Evolutionary conservation across 805 yeast genomes (phyloP).

Genomic region (Priceomyces medius): DNA sequence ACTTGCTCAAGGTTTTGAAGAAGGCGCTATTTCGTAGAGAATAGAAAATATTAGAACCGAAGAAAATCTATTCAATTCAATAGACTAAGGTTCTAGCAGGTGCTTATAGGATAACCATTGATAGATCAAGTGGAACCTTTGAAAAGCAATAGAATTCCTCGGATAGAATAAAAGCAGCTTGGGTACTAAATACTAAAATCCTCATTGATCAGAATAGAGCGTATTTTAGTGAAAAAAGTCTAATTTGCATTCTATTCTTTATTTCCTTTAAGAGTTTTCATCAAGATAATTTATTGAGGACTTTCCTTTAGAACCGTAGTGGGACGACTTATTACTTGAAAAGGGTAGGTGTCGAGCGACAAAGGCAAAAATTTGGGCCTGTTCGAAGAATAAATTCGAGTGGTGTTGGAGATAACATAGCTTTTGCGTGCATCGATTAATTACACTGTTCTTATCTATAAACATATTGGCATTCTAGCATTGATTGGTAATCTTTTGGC

Average conservation of each 20-base stretch:
- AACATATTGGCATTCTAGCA: constrained; percentile 1
- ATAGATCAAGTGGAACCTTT: neutral
- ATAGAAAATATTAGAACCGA: neutral
- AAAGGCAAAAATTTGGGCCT: neutral
- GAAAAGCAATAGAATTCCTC: neutral
- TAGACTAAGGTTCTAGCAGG: neutral
- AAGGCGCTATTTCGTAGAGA: neutral
- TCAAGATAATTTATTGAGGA: neutral
- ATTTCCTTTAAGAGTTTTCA: neutral
- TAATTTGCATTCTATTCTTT: neutral
- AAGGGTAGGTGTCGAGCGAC: neutral
- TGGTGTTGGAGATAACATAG: neutral
- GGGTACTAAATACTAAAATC: neutral
- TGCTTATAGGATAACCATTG: neutral
- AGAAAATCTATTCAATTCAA: neutral
- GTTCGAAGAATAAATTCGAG: neutral
- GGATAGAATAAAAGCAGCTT: neutral
- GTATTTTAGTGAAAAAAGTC: neutral
- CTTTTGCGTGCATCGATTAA: neutral
- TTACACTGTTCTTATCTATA: neutral
- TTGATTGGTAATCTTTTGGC: neutral
- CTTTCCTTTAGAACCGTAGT: neutral
- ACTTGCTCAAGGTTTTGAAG: neutral
- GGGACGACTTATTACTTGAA: neutral
- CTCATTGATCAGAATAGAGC: neutral